Conservation (phyloP, 208 protist species). For the Acanthamoeba triangularis region DNA sequence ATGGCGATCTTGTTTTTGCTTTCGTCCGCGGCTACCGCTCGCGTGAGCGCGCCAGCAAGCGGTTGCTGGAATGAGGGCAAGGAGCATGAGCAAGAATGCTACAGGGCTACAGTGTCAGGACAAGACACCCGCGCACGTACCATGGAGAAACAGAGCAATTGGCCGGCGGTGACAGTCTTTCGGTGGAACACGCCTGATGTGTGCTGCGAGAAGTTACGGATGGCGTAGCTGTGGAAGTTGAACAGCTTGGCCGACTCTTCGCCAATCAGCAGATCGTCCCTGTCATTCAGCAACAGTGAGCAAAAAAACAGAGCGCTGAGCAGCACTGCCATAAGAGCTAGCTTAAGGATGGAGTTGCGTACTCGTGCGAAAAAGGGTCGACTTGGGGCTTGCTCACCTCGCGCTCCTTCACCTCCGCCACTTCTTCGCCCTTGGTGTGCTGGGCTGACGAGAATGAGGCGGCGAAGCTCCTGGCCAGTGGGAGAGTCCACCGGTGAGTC, state of each 20-base stretch:
- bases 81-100: too few relatives aligned
- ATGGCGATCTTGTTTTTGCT: neutral
- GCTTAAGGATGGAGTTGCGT: neutral
- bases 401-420: neutral
- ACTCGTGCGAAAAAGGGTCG: conserved; percentile 19
- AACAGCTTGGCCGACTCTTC: neutral
- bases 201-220: conserved; percentile 22
- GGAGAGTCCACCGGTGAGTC: too few relatives aligned
- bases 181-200: neutral
- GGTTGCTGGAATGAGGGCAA: neutral
- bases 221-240: conserved; percentile 24
- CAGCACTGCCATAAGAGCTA: too few relatives aligned
- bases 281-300: neutral
- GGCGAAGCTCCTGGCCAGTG: neutral
- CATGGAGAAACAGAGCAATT: conserved; percentile 23
- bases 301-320: neutral
- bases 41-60: neutral
- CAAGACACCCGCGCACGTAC: neutral
- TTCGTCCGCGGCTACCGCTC: neutral
- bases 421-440: neutral
- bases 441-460: neutral
- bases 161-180: neutral
- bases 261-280: neutral
- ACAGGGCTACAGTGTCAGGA: too few relatives aligned
- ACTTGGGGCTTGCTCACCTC: neutral